Evolutionary conservation across 1,284 basidiomycete genomes (phyloP).

Genomic region (Boletus semigastroideus): DNA sequence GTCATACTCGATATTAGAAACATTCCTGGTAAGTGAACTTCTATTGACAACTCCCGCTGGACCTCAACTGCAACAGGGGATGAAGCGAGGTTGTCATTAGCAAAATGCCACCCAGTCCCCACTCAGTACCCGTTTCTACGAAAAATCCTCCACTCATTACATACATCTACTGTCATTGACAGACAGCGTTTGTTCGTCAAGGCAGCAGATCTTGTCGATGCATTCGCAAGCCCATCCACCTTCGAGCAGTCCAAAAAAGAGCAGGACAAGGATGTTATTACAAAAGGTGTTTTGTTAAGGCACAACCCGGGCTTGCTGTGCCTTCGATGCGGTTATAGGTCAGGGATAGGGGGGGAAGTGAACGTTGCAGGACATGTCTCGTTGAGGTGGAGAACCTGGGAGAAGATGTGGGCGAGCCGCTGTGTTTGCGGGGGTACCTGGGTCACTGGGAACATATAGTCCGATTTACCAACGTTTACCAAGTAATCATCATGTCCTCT

Average conservation of each 20-base stretch:
- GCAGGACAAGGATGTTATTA: conserved; percentile 57
- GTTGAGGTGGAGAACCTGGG: conserved; percentile 59
- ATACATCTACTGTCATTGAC: conserved; percentile 49
- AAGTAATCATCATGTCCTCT: too few relatives aligned
- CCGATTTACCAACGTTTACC: conserved; percentile 18
- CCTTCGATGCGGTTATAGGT: conserved; percentile 60
- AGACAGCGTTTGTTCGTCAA: conserved; percentile 70
- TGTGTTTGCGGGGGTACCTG: conserved; percentile 75
- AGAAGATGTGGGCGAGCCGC: conserved; percentile 52
- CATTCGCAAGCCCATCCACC: conserved; percentile 40
- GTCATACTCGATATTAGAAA: conserved; percentile 26
- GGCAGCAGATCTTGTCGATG: conserved; percentile 63
- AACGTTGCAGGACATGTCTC: conserved; percentile 36
- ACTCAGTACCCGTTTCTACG: conserved; percentile 43
- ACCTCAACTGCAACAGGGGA: conserved; percentile 37
- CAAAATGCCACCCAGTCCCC: conserved; percentile 52
- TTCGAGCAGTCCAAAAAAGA: conserved; percentile 35
- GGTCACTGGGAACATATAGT: conserved; percentile 32
- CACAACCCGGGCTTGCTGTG: conserved; percentile 44
- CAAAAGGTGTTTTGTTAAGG: conserved; percentile 51
- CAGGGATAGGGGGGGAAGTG: conserved; percentile 41
- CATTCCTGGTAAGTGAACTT: conserved; percentile 20
- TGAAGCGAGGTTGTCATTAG: conserved; percentile 50
- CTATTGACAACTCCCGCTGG: background rate
- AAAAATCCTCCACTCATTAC: conserved; percentile 46